Base-by-base conservation (phyloP, 2,329 filamentous ascomycete genomes). In the Cladophialophora exuberans region DNA sequence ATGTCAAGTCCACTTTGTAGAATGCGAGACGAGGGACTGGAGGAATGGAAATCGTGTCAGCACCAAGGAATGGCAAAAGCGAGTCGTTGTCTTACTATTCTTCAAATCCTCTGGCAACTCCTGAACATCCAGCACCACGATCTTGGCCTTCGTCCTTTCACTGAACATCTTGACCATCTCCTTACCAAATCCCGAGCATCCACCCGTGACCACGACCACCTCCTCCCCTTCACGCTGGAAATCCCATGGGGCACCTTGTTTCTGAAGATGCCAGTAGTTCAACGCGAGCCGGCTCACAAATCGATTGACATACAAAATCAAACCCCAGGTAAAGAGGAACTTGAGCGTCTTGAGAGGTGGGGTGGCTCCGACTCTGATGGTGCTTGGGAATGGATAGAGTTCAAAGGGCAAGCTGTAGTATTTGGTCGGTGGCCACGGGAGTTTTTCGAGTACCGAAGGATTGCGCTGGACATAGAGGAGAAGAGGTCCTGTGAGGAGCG, bases 131-230 rank as follows among this genome's bases (percentile, higher is more conserved):
- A 92, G 69, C 2, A 91, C 84, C 0, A 85, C 85, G 28, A 91
- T 85, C 61, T 82, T 87, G 62, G 88, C 76, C 1, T 81, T 82
- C 57, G 73, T 61, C 18, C 52, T 75, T 67, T 85, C 81, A 0
- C 83, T 84, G n/a, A 94, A 75, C 49, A 86, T 69, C 60, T 79
- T 77, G 11, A 87, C 87, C 2, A 90, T 78, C 31, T 80, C 73
- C 17, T 80, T 82, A 11, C 89, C 89, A 65, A 93, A 90, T 0
- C 89, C 89, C 52, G 83, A 83, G 36, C 85, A 84, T 6, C 89
- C 89, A 23, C 46, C 88, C 0, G 89, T 59, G 53, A 64, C 55
- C 22, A 65, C 15, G 20, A 65, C 59, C 17, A 57, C 52, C 41
- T 65, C 63, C 7, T 78, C 79, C 86, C 87, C 90, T 62, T 72